Base-by-base conservation (phyloP, 768 basidiomycete species). In the Boletus vermiculosoides region DNA sequence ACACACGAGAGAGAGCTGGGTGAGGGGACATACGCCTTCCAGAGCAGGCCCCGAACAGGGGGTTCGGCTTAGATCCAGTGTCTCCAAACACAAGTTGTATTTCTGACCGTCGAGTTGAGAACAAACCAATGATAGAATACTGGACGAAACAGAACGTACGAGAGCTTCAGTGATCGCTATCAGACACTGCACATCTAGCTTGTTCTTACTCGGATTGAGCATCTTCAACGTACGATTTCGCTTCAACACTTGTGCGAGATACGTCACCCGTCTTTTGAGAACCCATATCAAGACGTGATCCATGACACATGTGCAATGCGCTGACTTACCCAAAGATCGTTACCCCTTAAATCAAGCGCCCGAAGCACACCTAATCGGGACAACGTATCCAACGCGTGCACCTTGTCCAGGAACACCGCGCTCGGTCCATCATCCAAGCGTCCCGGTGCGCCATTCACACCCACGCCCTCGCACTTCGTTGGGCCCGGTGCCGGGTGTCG, bases 211-310 rank as follows among this genome's bases (percentile, higher is more conserved):
- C 50, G 98, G 74, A 71, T 98, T 98, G 25, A 98, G 79, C 6
- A 98, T 87, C 73, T 96, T 97, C 44, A 98, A 77, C 4, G 96
- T 98, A 44, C 94, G 79, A 72, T 99, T 98, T 37, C 96, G 87
- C 69, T 98, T 98, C 60, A 98, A 77, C 0, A 98, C 96, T 73
- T 98, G 95, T 0, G 94, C 88, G 47, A 98, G 83, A 66, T 97
- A 98, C 0, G 83, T 84, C 36, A 98, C 87, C 0, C 96, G 73
- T 82, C 82, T 84, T 34, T 58, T 15, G 13, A 44, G 41, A 33
- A 5, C 23, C 31, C 39, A 18, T 9, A 11, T 56, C 55, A 62
- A 28, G 40, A 40, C 12, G 40, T 5, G 16, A 36, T 18, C 40
- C 6, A 49, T 39, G 9, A 51, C 16, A 31, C 12, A 34, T 22